Evolutionary conservation across 768 basidiomycete species (phyloP).

Genomic region (Naganishia onofrii): DNA sequence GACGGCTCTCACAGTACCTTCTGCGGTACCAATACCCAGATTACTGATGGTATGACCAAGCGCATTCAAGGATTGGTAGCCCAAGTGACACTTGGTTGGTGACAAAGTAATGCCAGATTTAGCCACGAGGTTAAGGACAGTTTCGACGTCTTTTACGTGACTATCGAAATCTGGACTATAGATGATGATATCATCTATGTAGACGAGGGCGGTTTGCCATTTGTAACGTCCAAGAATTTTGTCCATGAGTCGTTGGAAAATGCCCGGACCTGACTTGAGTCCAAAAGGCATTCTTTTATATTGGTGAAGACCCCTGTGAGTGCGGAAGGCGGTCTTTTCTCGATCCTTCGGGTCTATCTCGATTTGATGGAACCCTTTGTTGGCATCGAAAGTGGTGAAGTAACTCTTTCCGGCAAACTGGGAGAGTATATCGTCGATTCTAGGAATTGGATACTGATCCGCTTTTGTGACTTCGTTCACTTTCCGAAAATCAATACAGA

Average conservation of each 20-base stretch:
- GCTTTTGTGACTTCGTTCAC: constrained; percentile 28
- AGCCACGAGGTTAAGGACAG: background rate
- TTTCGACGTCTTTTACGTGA: constrained; percentile 43
- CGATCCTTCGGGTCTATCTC: constrained; percentile 15
- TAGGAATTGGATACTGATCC: constrained; percentile 29
- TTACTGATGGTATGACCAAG: background rate
- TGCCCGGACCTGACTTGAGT: background rate
- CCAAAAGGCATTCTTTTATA: constrained; percentile 20
- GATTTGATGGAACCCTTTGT: constrained; percentile 24
- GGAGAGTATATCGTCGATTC: constrained; percentile 26
- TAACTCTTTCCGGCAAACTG: constrained; percentile 21
- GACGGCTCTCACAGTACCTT: background rate
- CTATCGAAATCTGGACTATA: background rate
- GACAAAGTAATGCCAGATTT: background rate
- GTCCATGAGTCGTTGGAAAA: constrained; percentile 25
- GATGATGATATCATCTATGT: constrained; percentile 24
- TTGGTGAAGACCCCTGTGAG: constrained; percentile 9
- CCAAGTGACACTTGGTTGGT: constrained; percentile 16
- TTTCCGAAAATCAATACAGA: constrained; percentile 31
- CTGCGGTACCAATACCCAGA: background rate
- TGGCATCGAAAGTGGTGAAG: constrained; percentile 28
- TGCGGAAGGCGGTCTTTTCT: constrained; percentile 25
- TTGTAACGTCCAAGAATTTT: background rate
- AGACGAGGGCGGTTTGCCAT: constrained; percentile 13
- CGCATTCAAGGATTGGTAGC: background rate